These are phyloP conservation scores for Oryza nivara DNA, from an alignment of 176 grass and related monocot genomes.

Conservation along the genomic window DNA sequence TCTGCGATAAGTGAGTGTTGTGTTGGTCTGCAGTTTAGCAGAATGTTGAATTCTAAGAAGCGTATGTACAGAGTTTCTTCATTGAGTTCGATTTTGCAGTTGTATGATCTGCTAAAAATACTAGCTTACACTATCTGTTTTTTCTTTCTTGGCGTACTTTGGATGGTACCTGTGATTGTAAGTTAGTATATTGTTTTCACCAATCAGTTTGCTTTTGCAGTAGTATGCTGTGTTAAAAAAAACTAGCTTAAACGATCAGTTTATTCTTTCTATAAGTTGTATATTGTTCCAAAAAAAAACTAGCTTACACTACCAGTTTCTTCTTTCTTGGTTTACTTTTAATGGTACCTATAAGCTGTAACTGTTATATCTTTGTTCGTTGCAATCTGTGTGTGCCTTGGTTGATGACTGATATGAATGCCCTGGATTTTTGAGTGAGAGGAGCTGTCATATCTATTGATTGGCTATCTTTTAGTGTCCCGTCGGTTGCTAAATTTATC, in stretches of 20 bases:
- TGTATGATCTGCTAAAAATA: slow-evolving; percentile 1
- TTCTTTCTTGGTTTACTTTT: neutral
- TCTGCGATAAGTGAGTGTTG: neutral
- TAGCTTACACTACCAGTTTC: too few species aligned
- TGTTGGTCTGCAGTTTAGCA: neutral
- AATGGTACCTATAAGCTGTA: neutral
- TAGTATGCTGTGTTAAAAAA: neutral
- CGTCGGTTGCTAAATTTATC: slow-evolving; percentile 14
- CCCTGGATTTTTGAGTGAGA: slow-evolving; percentile 1
- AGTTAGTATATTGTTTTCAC: neutral
- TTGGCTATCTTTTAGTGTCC: neutral
- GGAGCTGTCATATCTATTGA: neutral
- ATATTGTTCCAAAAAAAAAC: too few species aligned
- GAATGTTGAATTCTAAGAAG: slow-evolving; percentile 1
- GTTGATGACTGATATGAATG: slow-evolving; percentile 20
- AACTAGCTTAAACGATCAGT: slow-evolving; percentile 2
- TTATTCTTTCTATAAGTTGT: neutral
- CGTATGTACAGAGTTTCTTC: neutral
- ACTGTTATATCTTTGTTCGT: neutral
- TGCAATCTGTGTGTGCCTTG: neutral
- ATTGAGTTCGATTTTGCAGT: neutral
- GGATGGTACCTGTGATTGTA: neutral
- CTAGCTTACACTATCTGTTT: slow-evolving; percentile 8
- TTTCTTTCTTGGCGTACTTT: neutral
- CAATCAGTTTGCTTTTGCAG: neutral